Base-by-base conservation (phyloP, 371 early-diverging fungal species). In the Actinomortierella ambigua region DNA sequence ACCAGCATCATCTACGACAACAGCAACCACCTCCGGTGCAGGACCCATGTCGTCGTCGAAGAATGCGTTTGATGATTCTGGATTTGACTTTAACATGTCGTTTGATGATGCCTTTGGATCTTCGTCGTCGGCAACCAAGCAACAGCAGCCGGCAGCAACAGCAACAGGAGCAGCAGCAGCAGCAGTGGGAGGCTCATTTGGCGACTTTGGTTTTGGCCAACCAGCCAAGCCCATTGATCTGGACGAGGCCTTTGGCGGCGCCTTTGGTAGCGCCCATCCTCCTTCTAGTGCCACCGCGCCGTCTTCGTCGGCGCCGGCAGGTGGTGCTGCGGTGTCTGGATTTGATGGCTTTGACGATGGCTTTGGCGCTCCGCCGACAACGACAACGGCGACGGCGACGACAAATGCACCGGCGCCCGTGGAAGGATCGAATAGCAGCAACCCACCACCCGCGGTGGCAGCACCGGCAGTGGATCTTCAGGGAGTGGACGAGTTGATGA, bases 401-500 rank as follows among this genome's bases (percentile, higher is more conserved):
- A 34, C 34, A 11, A 34, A 11, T 34, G 34, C 34, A 34, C 34
- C 34, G 4, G 34, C 34, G 11, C 34, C 34, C 11, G 7, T 11
- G 7, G 11, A 4, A 34, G 11, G 34, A 6, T 34, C 34, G 11
- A 34, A n/a, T n/a, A n/a, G n/a, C n/a, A n/a, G 26, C 58, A 3
- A 9, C 52, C 15, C 49, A 9, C 54, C 41, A 14, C 62, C 75
- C n/a, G n/a, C n/a, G n/a, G n/a, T n/a, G 18, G 57, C 42, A 20
- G 55, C 75, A 17, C 70, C 70, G 15, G 49, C 55, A 14, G 67
- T 66, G 1, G 63, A 50, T 17, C 27, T 73, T 13, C 60, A 50
- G 17, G 75, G 75, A 34, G 79, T 86, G 15, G 77, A 75, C 29
- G 87, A 85, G 26, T 63, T 92, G 47, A 79, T 86, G 40, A 85